Conservation (phyloP, 78 protist genomes). For the Dictyostelium firmibasis region DNA sequence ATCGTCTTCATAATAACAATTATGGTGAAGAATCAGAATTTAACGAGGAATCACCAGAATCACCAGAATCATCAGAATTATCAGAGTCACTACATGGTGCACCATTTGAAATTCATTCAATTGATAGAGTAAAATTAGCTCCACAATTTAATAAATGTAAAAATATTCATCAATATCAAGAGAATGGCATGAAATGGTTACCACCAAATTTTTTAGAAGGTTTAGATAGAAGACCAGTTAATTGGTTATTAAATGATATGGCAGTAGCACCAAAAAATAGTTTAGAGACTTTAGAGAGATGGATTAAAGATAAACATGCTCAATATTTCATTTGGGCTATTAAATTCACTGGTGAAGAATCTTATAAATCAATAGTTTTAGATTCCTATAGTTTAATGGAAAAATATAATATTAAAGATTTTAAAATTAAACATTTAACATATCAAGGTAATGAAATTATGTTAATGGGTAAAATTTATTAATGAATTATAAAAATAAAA, state of each 20-base stretch:
- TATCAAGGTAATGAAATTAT: slow-evolving; percentile 75
- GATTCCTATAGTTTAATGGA: neutral
- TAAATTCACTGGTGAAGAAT: slow-evolving; percentile 12
- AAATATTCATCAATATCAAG: neutral
- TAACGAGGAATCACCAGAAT: slow-evolving; percentile 19
- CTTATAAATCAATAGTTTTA: neutral
- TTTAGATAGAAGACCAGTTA: neutral
- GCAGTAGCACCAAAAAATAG: slow-evolving; percentile 35
- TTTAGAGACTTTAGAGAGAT: slow-evolving; percentile 26
- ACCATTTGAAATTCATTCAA: neutral
- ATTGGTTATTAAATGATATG: slow-evolving; percentile 71
- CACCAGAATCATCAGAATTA: neutral
- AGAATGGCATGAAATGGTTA: slow-evolving; percentile 6
- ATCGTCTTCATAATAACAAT: neutral
- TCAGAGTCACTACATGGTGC: neutral
- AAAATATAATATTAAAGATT: neutral
- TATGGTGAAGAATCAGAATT: too few species aligned
- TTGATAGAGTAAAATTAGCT: slow-evolving; percentile 9
- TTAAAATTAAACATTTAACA: slow-evolving; percentile 12
- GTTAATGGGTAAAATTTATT: slow-evolving; percentile 29
- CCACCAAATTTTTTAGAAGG: neutral
- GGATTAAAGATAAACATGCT: neutral
- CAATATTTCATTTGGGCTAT: slow-evolving; percentile 48
- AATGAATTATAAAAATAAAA: neutral
- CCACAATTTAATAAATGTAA: neutral